Evolutionary conservation across 345 rosid genomes (phyloP).

Genomic region (Theobroma cacao): DNA sequence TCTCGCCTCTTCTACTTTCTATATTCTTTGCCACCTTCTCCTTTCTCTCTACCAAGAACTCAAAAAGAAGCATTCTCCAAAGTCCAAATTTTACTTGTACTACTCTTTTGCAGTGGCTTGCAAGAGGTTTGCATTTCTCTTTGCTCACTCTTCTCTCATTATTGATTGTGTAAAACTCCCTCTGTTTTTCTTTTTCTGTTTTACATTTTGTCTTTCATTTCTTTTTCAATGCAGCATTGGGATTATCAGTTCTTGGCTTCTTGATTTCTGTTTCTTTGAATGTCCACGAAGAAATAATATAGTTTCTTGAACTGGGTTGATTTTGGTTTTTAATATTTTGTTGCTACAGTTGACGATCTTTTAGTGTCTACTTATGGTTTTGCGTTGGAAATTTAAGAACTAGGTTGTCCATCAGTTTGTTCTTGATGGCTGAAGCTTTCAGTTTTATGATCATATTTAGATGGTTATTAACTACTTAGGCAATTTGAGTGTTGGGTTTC

Average conservation of each 20-base stretch:
- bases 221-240: background rate
- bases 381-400: background rate
- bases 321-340: background rate
- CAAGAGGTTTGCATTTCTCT: constrained; percentile 4
- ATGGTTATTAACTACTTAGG: background rate
- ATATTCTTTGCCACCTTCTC: background rate
- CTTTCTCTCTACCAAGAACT: background rate
- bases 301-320: background rate
- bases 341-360: background rate
- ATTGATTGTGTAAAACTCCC: background rate
- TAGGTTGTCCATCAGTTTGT: background rate
- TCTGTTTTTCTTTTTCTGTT: background rate
- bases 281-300: background rate
- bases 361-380: background rate
- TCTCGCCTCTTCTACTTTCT: constrained; percentile 8
- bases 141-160: background rate
- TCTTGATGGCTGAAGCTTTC: background rate
- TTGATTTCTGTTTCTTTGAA: background rate
- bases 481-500: background rate
- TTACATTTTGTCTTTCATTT: background rate
- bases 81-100: background rate
- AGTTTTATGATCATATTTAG: background rate
- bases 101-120: background rate
- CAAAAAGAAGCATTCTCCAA: background rate
- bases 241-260: background rate